Percentiles rank a stretch among this genome's conserved stretches.
phyloP scores from a whole-genome alignment of 225 moss, liverwort and hornwort genomes.

The Sphagnum contortum region DNA sequence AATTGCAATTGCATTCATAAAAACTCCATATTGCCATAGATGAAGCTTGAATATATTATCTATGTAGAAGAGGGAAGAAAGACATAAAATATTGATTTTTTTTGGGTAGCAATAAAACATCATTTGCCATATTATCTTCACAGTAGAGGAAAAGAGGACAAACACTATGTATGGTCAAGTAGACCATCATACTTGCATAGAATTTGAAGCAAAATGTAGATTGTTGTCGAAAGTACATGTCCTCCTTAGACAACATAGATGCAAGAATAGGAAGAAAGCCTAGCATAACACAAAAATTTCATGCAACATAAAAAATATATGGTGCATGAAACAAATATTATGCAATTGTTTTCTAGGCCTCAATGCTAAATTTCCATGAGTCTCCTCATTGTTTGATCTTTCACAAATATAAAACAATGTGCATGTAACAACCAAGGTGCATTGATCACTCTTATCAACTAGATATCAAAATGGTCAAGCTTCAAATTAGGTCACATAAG shows the following conservation, averaged over 20 bases:
- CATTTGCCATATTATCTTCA: too few relatives aligned
- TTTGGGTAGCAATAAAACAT: too few relatives aligned
- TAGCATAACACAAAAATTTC: conserved; percentile 2
- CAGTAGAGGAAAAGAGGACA: too few relatives aligned
- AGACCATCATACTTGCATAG: conserved; percentile 41
- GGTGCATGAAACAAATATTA: not conserved
- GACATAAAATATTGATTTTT: too few relatives aligned
- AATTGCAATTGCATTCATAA: conserved; percentile 19
- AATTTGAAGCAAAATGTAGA: conserved; percentile 85
- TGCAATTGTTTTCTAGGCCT: not conserved
- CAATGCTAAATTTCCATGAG: too few relatives aligned
- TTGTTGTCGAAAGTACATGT: conserved; percentile 63
- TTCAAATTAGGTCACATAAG: too few relatives aligned
- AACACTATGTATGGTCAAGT: conserved; percentile 9
- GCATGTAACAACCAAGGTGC: not conserved
- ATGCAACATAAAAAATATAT: not conserved
- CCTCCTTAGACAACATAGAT: conserved; percentile 60
- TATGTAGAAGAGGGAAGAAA: too few relatives aligned
- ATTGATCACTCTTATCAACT: not conserved
- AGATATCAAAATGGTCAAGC: too few relatives aligned
- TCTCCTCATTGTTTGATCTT: not conserved
- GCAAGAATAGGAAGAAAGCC: conserved; percentile 82
- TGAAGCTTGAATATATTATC: too few relatives aligned
- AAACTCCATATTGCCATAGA: too few relatives aligned
- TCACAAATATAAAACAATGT: too few relatives aligned